Evolutionary conservation across 805 yeast genomes (phyloP).

Genomic region (Candida chauliodis): DNA sequence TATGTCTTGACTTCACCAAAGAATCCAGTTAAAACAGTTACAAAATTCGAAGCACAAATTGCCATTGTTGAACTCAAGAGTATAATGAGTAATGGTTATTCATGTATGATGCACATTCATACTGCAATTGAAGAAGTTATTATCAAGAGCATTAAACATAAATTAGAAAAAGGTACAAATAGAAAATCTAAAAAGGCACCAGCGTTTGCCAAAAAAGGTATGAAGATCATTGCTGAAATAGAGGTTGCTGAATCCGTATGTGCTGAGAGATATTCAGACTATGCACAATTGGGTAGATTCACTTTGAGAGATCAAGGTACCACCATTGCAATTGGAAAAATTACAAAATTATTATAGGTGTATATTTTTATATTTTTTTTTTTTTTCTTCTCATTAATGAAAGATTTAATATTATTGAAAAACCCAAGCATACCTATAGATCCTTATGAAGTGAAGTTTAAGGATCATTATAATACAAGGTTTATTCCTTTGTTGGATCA

Average conservation of each 20-base stretch:
- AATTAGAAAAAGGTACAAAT: conserved; percentile 94
- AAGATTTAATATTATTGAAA: conserved; percentile 55
- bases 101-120: conserved; percentile 98
- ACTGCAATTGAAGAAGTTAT: conserved; percentile 96
- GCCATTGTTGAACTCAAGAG: conserved; percentile 96
- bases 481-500: conserved; percentile 79
- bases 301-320: conserved; percentile 98
- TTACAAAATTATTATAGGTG: conserved; percentile 72
- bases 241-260: conserved; percentile 87
- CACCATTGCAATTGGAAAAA: conserved; percentile 98
- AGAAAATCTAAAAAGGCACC: conserved; percentile 96
- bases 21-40: conserved; percentile 87
- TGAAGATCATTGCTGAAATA: conserved; percentile 92
- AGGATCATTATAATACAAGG: conserved; percentile 35
- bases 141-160: conserved; percentile 78
- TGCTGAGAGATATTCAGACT: conserved; percentile 86
- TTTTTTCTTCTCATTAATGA: conserved; percentile 2
- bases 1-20: conserved; percentile 83
- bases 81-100: conserved; percentile 89
- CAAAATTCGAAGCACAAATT: conserved; percentile 90
- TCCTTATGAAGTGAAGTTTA: conserved; percentile 52
- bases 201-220: conserved; percentile 97
- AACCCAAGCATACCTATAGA: conserved; percentile 69
- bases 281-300: conserved; percentile 96
- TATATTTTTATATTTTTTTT: background rate